phyloP scores from a whole-genome alignment of 1,139 yeast genomes.

The Scheffersomyces parashehatae region DNA sequence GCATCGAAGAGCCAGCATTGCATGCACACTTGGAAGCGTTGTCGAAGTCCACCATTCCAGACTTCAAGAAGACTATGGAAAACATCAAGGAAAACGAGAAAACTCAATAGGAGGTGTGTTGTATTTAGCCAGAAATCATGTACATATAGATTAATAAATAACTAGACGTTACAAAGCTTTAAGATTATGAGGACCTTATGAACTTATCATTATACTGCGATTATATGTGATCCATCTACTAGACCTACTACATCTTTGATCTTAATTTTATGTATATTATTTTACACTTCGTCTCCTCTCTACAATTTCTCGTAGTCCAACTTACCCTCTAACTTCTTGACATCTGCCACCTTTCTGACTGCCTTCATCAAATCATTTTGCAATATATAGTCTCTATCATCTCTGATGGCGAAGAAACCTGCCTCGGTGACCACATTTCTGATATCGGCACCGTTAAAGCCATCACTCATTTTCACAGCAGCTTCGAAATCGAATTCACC shows the following conservation, averaged over 20 bases:
- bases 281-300: neutral
- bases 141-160: neutral
- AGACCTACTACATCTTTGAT: no score
- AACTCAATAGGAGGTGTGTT: neutral
- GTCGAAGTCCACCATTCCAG: conserved; percentile 30
- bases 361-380: conserved; percentile 98
- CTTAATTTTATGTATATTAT: no score
- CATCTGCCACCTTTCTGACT: conserved; percentile 94
- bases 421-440: conserved; percentile 99
- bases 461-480: conserved; percentile 96
- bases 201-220: no score
- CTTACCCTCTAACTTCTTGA: conserved; percentile 95
- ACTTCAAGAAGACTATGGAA: conserved; percentile 30
- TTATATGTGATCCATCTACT: no score
- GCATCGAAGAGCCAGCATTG: conserved; percentile 38
- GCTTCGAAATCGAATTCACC: conserved; percentile 99
- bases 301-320: conserved; percentile 89
- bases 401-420: conserved; percentile 97
- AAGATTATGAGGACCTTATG: no score
- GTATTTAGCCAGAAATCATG: neutral
- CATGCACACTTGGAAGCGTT: conserved; percentile 43
- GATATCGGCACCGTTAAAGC: conserved; percentile 98
- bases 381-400: conserved; percentile 90
- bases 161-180: no score
- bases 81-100: conserved; percentile 12